A percentile compares a stretch with the other conserved stretches of the same genome.
These are phyloP conservation scores for Ilyonectria destructans DNA, from an alignment of 2,329 filamentous ascomycete species.

Conservation along the genomic window DNA sequence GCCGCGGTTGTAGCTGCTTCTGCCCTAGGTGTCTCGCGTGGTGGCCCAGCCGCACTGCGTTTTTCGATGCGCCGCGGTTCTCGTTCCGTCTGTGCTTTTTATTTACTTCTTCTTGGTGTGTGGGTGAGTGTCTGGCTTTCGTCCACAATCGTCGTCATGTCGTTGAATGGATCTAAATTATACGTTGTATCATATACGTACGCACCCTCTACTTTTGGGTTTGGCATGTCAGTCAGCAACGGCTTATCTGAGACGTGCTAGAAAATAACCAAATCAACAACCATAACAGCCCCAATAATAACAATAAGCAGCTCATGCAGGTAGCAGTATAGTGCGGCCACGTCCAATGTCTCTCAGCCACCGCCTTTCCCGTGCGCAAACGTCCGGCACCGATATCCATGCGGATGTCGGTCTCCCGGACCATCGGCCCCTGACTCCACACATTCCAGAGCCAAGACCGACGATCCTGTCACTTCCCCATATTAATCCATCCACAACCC, in stretches of 20 bases:
- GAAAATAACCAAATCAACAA: not conserved
- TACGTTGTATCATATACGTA: not conserved
- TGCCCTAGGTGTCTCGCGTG: not conserved
- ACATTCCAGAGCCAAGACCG: conserved; percentile 19
- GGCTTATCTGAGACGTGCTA: not conserved
- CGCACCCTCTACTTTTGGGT: not conserved
- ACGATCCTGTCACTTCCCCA: conserved; percentile 7
- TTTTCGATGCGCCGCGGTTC: too few relatives aligned
- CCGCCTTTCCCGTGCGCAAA: not conserved
- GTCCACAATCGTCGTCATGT: not conserved
- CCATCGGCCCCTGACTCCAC: conserved; percentile 34
- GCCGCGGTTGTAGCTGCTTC: not conserved
- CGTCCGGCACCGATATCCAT: conserved; percentile 35
- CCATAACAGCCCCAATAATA: not conserved
- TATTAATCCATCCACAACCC: conserved; percentile 5
- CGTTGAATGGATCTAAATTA: not conserved
- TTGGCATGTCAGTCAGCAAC: not conserved
- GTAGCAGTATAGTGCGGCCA: not conserved
- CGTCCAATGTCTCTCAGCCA: not conserved
- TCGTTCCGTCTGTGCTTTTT: not conserved
- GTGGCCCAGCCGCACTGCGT: not conserved
- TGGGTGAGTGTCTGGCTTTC: not conserved
- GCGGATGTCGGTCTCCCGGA: conserved; percentile 37
- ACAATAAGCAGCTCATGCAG: not conserved
- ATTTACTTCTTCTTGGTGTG: not conserved